These are phyloP conservation scores for Crithidia sp. DNA, from an alignment of 208 protist genomes.

Conservation along the genomic window DNA sequence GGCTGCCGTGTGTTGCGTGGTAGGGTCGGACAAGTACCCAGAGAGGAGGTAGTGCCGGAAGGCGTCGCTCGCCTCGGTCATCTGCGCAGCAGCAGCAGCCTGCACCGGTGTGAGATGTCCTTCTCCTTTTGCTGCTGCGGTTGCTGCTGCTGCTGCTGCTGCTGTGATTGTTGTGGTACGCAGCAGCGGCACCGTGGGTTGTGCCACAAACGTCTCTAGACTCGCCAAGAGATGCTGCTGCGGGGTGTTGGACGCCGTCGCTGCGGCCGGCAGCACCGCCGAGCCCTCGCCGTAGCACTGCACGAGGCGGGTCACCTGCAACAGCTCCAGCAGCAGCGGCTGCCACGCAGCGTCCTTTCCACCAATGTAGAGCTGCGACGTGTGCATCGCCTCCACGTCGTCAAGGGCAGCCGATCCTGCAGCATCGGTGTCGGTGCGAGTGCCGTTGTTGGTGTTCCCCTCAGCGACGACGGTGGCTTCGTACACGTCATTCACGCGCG, in stretches of 20 bases:
- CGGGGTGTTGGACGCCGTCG: constrained; percentile 15
- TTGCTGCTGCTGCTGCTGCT: neutral
- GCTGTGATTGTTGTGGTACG: neutral
- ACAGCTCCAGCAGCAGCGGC: constrained; percentile 67
- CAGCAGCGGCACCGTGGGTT: constrained; percentile 25
- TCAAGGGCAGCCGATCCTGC: constrained; percentile 24
- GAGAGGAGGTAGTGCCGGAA: constrained; percentile 24
- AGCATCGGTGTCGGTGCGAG: neutral
- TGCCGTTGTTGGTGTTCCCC: neutral
- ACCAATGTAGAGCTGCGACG: constrained; percentile 59
- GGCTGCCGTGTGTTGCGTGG: neutral
- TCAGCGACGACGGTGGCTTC: constrained; percentile 4
- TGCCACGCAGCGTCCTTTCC: constrained; percentile 81
- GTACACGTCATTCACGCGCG: constrained; percentile 24
- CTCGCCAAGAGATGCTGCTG: constrained; percentile 37
- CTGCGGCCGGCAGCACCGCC: neutral
- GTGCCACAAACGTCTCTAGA: constrained; percentile 41
- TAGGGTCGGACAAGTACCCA: constrained; percentile 9
- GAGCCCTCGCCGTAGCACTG: constrained; percentile 75
- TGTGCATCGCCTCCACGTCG: constrained; percentile 45
- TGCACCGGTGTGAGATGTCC: constrained; percentile 15
- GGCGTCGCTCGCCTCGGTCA: constrained; percentile 26
- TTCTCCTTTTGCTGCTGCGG: neutral
- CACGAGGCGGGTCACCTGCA: constrained; percentile 63
- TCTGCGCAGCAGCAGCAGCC: constrained; percentile 16